phyloP scores from a whole-genome alignment of 352 stramenopile genomes.

The Phytopythium delawarense region DNA sequence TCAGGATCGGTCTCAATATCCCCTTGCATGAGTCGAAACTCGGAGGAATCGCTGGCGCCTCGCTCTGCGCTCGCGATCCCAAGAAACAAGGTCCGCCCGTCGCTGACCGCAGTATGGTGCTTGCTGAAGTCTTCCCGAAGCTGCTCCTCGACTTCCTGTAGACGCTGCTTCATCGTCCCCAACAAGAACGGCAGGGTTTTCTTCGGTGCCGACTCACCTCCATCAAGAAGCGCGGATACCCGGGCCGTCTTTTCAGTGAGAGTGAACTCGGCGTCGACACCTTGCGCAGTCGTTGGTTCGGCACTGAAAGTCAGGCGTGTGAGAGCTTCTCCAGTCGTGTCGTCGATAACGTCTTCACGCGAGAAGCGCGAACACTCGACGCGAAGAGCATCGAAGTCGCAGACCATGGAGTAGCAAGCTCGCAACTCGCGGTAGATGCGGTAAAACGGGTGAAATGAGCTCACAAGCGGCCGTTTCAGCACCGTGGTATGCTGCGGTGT shows the following conservation, averaged over 20 bases:
- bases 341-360: not conserved
- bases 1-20: conserved; percentile 4
- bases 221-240: conserved; percentile 18
- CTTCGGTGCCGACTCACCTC: conserved; percentile 2
- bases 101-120: conserved; percentile 10
- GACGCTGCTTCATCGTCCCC: conserved; percentile 9
- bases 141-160: conserved; percentile 10
- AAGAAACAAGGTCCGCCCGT: not conserved
- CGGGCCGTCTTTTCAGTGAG: conserved; percentile 24
- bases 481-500: not conserved
- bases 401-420: conserved; percentile 3
- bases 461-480: not conserved
- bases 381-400: conserved; percentile 22
- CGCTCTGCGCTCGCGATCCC: not conserved
- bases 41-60: not conserved
- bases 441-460: conserved; percentile 61
- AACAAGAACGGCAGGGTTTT: conserved; percentile 22
- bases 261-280: not conserved
- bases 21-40: not conserved
- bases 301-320: conserved; percentile 23
- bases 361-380: conserved; percentile 18
- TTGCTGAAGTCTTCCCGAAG: conserved; percentile 17
- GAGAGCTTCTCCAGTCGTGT: conserved; percentile 1
- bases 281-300: not conserved
- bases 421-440: conserved; percentile 29